Evolutionary conservation across 805 yeast genomes (phyloP), one percentile per base, ranked within the genome.

Genomic region (Torulaspora delbrueckii): DNA sequence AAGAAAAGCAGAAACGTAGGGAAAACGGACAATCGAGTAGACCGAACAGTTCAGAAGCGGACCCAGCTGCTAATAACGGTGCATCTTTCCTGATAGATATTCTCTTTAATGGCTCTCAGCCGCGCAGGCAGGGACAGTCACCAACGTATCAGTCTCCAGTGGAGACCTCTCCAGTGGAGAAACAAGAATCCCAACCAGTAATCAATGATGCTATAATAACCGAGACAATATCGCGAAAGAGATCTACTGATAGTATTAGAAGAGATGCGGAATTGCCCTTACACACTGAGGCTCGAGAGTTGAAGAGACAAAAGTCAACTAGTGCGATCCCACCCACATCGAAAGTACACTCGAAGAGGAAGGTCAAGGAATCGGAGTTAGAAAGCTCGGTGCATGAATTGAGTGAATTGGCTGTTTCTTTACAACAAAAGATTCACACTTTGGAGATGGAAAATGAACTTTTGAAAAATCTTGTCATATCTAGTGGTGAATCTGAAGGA

Each of bases 361-460:
- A 91, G 75, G 60, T 84, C 68, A 85, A 87, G 65, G 97, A 91
- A 68, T 93, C 86, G 68, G 91, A 90, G 62, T 77, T 91, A 81
- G 96, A 90, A 67, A 73, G 81, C 48, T 79, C 76, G 47, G 76
- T 90, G 14, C 77, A 78, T 55, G 90, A 84, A 48, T 72, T 91
- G 56, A 81, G 79, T 55, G 90, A 85, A 26, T 67, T 78, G 50
- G 81, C 90, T 12, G 68, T 72, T 39, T 70, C 71, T 18, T 73
- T 89, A 51, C 95, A 89, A 64, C 74, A 77, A 59, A 81, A 81
- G 60, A 79, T 93, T 47, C 82, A 82, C 65, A 86, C 91, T 45
- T 70, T 91, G 53, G 96, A 90, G 68, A 87, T 88, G 95, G 99
- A 91, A 69, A 91, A 91, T 69, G 78, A 81, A 59, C 74, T 95